Conservation (phyloP, 805 yeast genomes). For the Schwanniomyces occidentalis region DNA sequence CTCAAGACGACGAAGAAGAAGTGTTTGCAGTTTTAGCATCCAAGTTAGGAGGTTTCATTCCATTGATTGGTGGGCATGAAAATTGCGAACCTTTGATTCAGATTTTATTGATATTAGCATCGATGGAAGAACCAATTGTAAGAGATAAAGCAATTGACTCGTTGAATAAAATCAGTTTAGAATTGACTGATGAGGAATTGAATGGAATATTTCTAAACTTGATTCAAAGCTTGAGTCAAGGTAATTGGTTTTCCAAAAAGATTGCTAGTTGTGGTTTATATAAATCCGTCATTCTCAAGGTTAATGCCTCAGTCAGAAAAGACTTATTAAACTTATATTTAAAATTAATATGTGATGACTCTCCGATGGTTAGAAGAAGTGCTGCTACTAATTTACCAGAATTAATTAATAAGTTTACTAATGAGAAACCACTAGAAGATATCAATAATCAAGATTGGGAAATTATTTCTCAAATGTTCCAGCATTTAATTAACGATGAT, state of each 20-base stretch:
- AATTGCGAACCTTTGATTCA: conserved; percentile 53
- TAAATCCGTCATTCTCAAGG: conserved; percentile 63
- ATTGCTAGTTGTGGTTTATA: conserved; percentile 91
- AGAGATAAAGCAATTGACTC: conserved; percentile 93
- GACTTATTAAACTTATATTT: conserved; percentile 67
- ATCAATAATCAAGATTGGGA: conserved; percentile 71
- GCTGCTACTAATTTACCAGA: conserved; percentile 85
- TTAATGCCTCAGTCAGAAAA: conserved; percentile 53
- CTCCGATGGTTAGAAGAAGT: conserved; percentile 97
- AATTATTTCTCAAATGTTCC: conserved; percentile 77
- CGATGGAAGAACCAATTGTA: conserved; percentile 94
- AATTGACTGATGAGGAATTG: conserved; percentile 63
- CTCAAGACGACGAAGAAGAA: conserved; percentile 98
- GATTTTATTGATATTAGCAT: conserved; percentile 79
- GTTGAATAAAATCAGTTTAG: conserved; percentile 66
- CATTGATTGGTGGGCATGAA: conserved; percentile 79
- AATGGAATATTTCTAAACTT: conserved; percentile 69
- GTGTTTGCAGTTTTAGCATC: conserved; percentile 92
- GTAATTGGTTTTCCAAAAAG: conserved; percentile 92
- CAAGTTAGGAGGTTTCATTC: conserved; percentile 84
- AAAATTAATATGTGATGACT: conserved; percentile 80
- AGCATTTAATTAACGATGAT: conserved; percentile 71
- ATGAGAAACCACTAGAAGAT: conserved; percentile 23
- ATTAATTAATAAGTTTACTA: conserved; percentile 56
- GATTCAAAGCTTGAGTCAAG: conserved; percentile 74